A percentile compares a stretch with the other conserved stretches of the same genome.
These are phyloP conservation scores for Dactylonectria estremocensis DNA, from an alignment of 2,329 filamentous ascomycete genomes.

Conservation along the genomic window DNA sequence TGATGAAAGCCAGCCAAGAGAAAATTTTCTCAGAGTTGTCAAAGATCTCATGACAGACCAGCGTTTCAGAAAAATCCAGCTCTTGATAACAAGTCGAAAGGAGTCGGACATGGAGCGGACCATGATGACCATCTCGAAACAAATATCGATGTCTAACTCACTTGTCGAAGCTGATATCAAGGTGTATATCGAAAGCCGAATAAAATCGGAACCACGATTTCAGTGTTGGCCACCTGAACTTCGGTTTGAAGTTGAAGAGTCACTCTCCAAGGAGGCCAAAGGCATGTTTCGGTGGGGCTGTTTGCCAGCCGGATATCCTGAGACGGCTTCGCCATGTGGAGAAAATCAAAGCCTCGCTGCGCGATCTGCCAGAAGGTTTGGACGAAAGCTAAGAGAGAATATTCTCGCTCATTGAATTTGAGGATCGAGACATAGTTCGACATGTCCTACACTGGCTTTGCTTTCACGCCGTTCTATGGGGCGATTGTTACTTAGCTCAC, in stretches of 20 bases:
- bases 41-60: background rate
- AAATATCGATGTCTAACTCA: constrained; percentile 14
- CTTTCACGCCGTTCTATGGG: background rate
- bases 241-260: background rate
- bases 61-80: constrained; percentile 8
- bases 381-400: constrained; percentile 19
- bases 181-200: background rate
- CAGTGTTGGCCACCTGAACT: background rate
- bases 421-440: constrained; percentile 8
- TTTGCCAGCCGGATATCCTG: constrained; percentile 16
- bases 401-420: constrained; percentile 3
- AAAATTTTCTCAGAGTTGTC: constrained; percentile 3
- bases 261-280: constrained; percentile 3
- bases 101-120: constrained; percentile 1
- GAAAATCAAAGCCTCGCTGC: constrained; percentile 5
- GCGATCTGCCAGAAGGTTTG: background rate
- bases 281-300: constrained; percentile 21
- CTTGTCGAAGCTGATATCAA: constrained; percentile 9
- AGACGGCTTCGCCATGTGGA: constrained; percentile 2
- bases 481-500: no score
- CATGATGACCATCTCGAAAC: background rate
- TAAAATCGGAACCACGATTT: constrained; percentile 1
- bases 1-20: constrained; percentile 3
- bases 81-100: constrained; percentile 3
- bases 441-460: constrained; percentile 8